Evolutionary conservation across 768 basidiomycete genomes (phyloP).

Genomic region (Hygrophorus pudorinus): DNA sequence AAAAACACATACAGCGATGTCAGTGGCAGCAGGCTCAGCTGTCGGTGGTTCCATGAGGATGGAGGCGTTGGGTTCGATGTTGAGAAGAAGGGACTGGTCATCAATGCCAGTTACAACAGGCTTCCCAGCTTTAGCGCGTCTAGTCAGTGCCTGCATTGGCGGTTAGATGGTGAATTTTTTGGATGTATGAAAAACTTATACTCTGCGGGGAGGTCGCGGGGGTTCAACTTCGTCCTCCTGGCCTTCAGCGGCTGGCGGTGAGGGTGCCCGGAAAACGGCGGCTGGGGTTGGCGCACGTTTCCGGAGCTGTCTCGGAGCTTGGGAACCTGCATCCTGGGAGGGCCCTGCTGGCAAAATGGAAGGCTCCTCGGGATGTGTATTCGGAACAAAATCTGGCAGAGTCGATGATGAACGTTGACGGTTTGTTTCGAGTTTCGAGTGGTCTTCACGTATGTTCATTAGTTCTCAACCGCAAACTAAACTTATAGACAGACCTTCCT

Average conservation of each 20-base stretch:
- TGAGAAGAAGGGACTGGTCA: constrained; percentile 31
- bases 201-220: constrained; percentile 22
- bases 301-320: not conserved
- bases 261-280: not conserved
- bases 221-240: constrained; percentile 8
- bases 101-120: constrained; percentile 34
- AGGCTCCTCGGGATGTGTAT: constrained; percentile 43
- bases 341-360: constrained; percentile 24
- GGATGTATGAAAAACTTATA: constrained; percentile 8
- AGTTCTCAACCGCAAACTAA: not conserved
- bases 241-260: not conserved
- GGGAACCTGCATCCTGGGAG: not conserved
- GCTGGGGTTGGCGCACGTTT: not conserved
- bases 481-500: constrained; percentile 8
- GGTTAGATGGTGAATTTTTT: constrained; percentile 1
- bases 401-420: constrained; percentile 20
- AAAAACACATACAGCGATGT: not conserved
- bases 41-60: constrained; percentile 8
- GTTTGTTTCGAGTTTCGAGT: not conserved
- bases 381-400: constrained; percentile 41
- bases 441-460: constrained; percentile 1
- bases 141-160: constrained; percentile 27
- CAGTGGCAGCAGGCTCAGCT: too few relatives aligned
- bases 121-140: constrained; percentile 28
- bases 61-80: constrained; percentile 19